A percentile compares a stretch with the other conserved stretches of the same genome.
These are phyloP conservation scores for Magnolia kwangsiensis DNA, from an alignment of 164 flowering plant species.

Conservation along the genomic window DNA sequence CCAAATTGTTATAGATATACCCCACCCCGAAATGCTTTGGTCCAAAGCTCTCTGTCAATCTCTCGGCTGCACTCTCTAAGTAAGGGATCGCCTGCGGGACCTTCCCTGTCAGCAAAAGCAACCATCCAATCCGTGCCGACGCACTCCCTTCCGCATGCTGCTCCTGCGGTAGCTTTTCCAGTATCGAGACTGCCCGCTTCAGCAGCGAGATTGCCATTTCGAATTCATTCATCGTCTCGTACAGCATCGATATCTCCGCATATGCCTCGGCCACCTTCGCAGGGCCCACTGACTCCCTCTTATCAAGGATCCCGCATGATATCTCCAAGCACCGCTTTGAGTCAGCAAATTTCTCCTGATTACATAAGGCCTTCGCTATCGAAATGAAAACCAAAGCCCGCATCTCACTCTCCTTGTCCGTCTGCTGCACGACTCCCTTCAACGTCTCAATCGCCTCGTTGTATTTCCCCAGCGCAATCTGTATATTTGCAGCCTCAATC, in stretches of 20 bases:
- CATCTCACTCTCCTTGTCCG: constrained; percentile 74
- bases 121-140: constrained; percentile 82
- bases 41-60: constrained; percentile 81
- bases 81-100: constrained; percentile 77
- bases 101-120: constrained; percentile 74
- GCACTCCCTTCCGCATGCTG: constrained; percentile 79
- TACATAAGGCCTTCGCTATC: constrained; percentile 77
- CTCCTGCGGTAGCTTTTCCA: constrained; percentile 79
- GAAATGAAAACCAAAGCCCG: constrained; percentile 63
- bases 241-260: constrained; percentile 73
- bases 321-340: constrained; percentile 70
- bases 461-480: constrained; percentile 73
- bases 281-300: constrained; percentile 52
- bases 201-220: constrained; percentile 74
- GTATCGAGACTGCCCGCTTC: constrained; percentile 55
- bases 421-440: constrained; percentile 58
- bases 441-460: constrained; percentile 68
- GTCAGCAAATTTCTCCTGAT: constrained; percentile 62
- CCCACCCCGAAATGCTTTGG: constrained; percentile 86
- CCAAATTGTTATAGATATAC: constrained; percentile 87
- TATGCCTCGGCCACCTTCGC: constrained; percentile 73
- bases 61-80: constrained; percentile 86
- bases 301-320: constrained; percentile 66
- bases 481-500: constrained; percentile 85
- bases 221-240: constrained; percentile 82